Evolutionary conservation across 2,329 filamentous ascomycete genomes (phyloP), one percentile per base, ranked within the genome.

Genomic region (Colletotrichum aenigma): DNA sequence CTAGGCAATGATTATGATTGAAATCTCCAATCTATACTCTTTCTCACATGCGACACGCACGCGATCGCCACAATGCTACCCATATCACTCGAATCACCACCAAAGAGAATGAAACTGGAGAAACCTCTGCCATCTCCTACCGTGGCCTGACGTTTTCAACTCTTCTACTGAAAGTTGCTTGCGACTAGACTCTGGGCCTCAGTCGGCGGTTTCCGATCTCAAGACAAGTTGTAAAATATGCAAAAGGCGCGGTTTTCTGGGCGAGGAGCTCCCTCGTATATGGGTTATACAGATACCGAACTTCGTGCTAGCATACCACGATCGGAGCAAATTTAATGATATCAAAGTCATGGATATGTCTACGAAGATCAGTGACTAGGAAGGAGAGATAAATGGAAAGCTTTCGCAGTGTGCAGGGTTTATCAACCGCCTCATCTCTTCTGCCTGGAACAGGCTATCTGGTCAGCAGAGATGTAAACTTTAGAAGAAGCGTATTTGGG

Each of bases 231-330:
- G 80, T 30, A 70, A 78, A 4, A 26, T 26, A 4, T 26, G 26
- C 26, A 26, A 26, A 26, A 4, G 26, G 26, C 9, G 68, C 6
- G 80, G 84, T 60, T 80, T 81, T 21, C 74, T 87, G 0, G 80
- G 74, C 13, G 78, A 83, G 8, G 83, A 88, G 56, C 77, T 88
- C 10, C 86, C 85, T 6, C 85, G 86, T 0, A 79, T 88, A 8
- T 88, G 87, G 87, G 72, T 85, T 3, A 71, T 81, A 2, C 86
- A 86, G 69, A 81, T 85, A 6, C 79, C 82, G 2, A 84, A 83
- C 9, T 84, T 88, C 48, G 78, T 88, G 32, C 78, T 88, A 3
- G 87, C 85, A 1, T 86, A 84, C 74, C 87, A 88, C 65, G 70
- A 79, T 7, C 66, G 58, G 2, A 85, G 86, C 1, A 7, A 77